Evolutionary conservation across 176 grass and related monocot species (phyloP).

Genomic region (bread wheat (Triticum aestivum)): DNA sequence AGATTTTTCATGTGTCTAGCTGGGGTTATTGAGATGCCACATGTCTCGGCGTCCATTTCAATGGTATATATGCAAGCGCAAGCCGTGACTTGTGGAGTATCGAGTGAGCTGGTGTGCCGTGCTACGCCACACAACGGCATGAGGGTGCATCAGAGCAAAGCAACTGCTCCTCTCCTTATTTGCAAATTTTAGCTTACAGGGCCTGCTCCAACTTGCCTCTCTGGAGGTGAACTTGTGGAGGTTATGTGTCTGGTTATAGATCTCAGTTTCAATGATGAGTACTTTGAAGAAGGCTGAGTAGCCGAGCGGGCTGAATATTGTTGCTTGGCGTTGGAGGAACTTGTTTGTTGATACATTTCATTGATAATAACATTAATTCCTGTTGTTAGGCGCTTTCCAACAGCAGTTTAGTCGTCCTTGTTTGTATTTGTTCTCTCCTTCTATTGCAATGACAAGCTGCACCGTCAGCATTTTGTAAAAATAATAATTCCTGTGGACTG

Average conservation of each 20-base stretch:
- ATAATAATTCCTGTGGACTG: too few species aligned
- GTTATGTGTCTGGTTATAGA: background rate
- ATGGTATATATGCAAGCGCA: background rate
- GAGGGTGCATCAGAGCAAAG: background rate
- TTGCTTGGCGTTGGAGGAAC: background rate
- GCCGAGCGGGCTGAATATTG: background rate
- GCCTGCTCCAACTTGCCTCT: background rate
- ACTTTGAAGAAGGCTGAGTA: background rate
- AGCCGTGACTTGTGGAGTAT: background rate
- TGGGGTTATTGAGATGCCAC: background rate
- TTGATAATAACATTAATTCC: too few species aligned
- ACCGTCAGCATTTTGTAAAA: too few species aligned
- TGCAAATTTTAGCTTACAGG: background rate
- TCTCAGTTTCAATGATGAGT: background rate
- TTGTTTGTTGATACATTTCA: too few species aligned
- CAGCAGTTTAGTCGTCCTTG: too few species aligned
- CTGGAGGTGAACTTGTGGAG: background rate
- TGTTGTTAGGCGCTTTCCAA: too few species aligned
- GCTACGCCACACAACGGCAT: background rate
- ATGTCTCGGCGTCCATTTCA: background rate
- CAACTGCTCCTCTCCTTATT: background rate
- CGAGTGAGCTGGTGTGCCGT: background rate
- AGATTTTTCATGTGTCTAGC: background rate
- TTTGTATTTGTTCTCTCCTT: too few species aligned
- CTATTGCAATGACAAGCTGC: too few species aligned